Conservation (phyloP, 495 filamentous ascomycete genomes). For the Penicillium diatomitis region DNA sequence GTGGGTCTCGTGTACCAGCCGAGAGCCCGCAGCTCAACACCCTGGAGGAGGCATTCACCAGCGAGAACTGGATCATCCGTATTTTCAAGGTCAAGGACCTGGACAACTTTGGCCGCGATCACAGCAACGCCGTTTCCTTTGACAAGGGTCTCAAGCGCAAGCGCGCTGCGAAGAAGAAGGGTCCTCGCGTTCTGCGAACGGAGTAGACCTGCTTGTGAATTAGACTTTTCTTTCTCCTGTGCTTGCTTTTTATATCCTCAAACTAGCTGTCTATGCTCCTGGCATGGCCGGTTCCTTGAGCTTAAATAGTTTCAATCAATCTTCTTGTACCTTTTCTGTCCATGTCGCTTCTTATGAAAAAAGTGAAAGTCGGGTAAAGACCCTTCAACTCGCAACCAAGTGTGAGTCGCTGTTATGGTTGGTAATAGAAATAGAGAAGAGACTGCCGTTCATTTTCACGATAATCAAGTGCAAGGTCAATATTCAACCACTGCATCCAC, state of each 20-base stretch:
- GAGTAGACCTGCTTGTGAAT: slow-evolving; percentile 46
- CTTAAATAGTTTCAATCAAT: too few relatives aligned
- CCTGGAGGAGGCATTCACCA: slow-evolving; percentile 94
- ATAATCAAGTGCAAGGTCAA: slow-evolving; percentile 6
- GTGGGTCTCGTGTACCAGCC: slow-evolving; percentile 69
- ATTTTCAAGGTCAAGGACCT: slow-evolving; percentile 99
- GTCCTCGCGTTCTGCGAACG: slow-evolving; percentile 69
- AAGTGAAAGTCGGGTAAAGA: neutral
- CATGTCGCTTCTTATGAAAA: too few relatives aligned
- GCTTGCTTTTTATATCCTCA: slow-evolving; percentile 4
- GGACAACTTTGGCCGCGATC: slow-evolving; percentile 90
- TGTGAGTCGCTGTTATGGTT: too few relatives aligned
- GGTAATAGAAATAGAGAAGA: slow-evolving; percentile 4
- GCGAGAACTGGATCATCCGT: slow-evolving; percentile 99
- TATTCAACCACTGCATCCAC: slow-evolving; percentile 6
- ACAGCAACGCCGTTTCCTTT: slow-evolving; percentile 75
- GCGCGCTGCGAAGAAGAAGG: slow-evolving; percentile 70
- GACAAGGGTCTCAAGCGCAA: slow-evolving; percentile 93
- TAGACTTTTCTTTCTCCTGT: slow-evolving; percentile 1
- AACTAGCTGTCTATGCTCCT: neutral
- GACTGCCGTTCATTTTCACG: slow-evolving; percentile 8
- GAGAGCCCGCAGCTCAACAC: slow-evolving; percentile 80
- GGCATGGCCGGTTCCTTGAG: slow-evolving; percentile 2
- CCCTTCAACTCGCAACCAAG: neutral
- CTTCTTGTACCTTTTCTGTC: too few relatives aligned